These are phyloP conservation scores for Phytophthora pseudosyringae DNA, from an alignment of 352 stramenopile species.

Conservation along the genomic window DNA sequence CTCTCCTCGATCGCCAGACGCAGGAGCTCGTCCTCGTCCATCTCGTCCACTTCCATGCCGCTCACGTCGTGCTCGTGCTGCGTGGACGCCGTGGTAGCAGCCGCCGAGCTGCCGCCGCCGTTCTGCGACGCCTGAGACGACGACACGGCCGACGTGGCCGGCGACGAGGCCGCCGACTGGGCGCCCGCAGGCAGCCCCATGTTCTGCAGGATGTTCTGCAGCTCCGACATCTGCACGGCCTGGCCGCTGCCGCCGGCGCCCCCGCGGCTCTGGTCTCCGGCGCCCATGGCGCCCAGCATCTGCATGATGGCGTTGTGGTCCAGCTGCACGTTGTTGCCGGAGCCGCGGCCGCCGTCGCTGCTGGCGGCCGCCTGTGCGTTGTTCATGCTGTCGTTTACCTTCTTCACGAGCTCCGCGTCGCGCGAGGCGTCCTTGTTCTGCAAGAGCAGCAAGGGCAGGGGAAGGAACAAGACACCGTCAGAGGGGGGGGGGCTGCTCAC, in stretches of 20 bases:
- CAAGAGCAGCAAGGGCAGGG: not conserved
- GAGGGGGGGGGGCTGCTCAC: not conserved
- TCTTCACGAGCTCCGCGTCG: constrained; percentile 88
- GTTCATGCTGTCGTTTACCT: constrained; percentile 92
- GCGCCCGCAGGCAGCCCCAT: constrained; percentile 79
- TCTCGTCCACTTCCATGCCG: constrained; percentile 86
- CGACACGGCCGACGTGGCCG: constrained; percentile 74
- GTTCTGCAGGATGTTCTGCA: constrained; percentile 90
- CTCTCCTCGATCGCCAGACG: constrained; percentile 88
- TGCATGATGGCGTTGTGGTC: constrained; percentile 93
- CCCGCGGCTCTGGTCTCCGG: constrained; percentile 65
- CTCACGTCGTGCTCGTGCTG: constrained; percentile 81
- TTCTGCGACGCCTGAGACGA: constrained; percentile 78
- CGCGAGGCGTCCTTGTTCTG: constrained; percentile 89
- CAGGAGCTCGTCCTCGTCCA: constrained; percentile 88
- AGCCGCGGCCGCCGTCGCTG: constrained; percentile 32
- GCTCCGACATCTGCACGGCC: constrained; percentile 84
- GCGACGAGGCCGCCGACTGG: constrained; percentile 74
- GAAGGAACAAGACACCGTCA: not conserved
- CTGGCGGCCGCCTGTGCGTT: constrained; percentile 64
- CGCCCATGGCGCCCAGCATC: constrained; percentile 87
- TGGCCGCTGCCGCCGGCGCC: constrained; percentile 43
- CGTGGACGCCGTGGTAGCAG: constrained; percentile 73
- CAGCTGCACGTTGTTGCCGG: constrained; percentile 73
- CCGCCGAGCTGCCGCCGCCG: constrained; percentile 68